A percentile compares a stretch with the other conserved stretches of the same genome.
These are phyloP conservation scores for Penstemon barbatus DNA, from an alignment of 257 asterid species.

Conservation along the genomic window DNA sequence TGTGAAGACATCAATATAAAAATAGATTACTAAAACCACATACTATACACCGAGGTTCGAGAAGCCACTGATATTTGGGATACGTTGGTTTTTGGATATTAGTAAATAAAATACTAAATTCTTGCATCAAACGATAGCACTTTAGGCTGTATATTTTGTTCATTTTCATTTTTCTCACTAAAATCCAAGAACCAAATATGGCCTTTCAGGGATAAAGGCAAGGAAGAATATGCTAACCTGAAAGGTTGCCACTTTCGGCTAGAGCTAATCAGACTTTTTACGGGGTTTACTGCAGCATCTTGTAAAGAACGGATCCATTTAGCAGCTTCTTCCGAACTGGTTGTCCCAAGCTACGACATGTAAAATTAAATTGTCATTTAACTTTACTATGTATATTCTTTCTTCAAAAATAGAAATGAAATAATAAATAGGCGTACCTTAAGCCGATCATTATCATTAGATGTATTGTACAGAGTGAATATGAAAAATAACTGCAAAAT, in stretches of 20 bases:
- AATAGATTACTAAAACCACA: neutral
- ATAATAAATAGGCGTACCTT: conserved; percentile 51
- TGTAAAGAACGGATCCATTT: conserved; percentile 71
- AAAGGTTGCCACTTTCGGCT: conserved; percentile 77
- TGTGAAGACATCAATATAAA: conserved; percentile 26
- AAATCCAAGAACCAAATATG: neutral
- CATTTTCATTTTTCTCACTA: too few species aligned
- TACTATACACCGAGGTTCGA: neutral
- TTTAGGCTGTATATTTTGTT: too few species aligned
- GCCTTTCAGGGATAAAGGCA: neutral
- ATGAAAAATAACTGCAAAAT: conserved; percentile 71
- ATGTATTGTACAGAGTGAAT: conserved; percentile 77
- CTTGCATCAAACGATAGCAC: too few species aligned
- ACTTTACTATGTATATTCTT: neutral
- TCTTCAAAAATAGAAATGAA: conserved; percentile 1
- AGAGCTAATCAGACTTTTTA: conserved; percentile 42
- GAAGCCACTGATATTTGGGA: too few species aligned
- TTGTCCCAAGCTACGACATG: conserved; percentile 67
- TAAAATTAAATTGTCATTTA: conserved; percentile 20
- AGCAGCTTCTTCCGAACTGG: conserved; percentile 87
- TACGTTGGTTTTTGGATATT: too few species aligned
- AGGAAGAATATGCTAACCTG: conserved; percentile 42
- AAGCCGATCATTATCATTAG: conserved; percentile 73
- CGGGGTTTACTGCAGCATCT: conserved; percentile 58
- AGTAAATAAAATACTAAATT: too few species aligned